Evolutionary conservation across 2,329 filamentous ascomycete species (phyloP).

Genomic region (Aspergillus sp.): DNA sequence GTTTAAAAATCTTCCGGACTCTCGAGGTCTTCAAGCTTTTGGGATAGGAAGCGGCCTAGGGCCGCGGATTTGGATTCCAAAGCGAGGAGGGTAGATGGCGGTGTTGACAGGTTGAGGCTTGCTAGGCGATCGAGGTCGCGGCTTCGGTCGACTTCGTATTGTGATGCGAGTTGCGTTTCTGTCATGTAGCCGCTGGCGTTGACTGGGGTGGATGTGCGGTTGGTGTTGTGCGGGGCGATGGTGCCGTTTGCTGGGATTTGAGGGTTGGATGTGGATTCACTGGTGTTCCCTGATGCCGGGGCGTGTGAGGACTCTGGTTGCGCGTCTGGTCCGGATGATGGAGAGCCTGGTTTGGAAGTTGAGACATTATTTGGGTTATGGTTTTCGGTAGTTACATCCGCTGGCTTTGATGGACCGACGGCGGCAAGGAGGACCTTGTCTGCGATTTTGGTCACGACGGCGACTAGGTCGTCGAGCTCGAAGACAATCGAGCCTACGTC

Average conservation of each 20-base stretch:
- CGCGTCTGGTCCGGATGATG: neutral
- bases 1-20: slow-evolving; percentile 42
- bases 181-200: slow-evolving; percentile 7
- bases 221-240: neutral
- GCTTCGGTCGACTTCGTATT: slow-evolving; percentile 42
- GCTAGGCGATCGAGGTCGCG: slow-evolving; percentile 40
- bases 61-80: slow-evolving; percentile 46
- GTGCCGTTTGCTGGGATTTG: slow-evolving; percentile 13
- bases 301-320: neutral
- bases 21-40: slow-evolving; percentile 42
- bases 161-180: slow-evolving; percentile 33
- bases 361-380: slow-evolving; percentile 1
- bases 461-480: slow-evolving; percentile 41
- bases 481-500: slow-evolving; percentile 47
- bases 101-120: slow-evolving; percentile 40
- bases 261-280: neutral
- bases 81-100: slow-evolving; percentile 40
- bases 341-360: slow-evolving; percentile 6
- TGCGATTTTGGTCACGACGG: slow-evolving; percentile 43
- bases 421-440: slow-evolving; percentile 45
- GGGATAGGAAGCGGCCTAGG: slow-evolving; percentile 39
- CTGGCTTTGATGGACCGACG: slow-evolving; percentile 38
- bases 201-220: neutral
- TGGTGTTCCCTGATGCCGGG: slow-evolving; percentile 1
- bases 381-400: slow-evolving; percentile 12